Evolutionary conservation across 2,329 filamentous ascomycete species (phyloP).

Genomic region (Botrytis byssoidea): DNA sequence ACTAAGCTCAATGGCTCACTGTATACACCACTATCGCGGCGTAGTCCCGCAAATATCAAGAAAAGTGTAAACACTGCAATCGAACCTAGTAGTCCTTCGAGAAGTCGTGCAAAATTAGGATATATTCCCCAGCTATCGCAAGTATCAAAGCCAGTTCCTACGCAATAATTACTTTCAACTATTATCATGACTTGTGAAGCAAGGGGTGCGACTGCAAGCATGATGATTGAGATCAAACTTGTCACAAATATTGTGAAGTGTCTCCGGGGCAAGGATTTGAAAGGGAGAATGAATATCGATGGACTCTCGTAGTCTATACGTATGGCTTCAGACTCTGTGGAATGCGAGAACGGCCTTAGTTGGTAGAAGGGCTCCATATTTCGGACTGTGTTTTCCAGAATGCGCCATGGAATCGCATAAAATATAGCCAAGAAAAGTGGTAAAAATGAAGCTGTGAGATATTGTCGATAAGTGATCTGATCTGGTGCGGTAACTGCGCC

Average conservation of each 20-base stretch:
- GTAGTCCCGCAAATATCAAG: background rate
- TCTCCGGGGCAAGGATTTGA: background rate
- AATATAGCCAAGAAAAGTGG: slow-evolving; percentile 2
- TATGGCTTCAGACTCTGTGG: background rate
- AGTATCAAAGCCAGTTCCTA: background rate
- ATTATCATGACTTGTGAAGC: background rate
- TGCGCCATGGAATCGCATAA: slow-evolving; percentile 1
- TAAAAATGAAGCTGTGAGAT: slow-evolving; percentile 10
- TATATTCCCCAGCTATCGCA: slow-evolving; percentile 6
- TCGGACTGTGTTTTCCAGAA: slow-evolving; percentile 3
- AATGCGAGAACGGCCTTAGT: background rate
- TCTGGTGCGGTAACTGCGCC: background rate
- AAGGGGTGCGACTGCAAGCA: background rate
- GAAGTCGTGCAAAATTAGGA: background rate
- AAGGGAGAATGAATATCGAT: background rate
- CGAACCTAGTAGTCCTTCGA: background rate
- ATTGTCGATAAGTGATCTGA: background rate
- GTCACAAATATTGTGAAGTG: background rate
- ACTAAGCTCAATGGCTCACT: slow-evolving; percentile 6
- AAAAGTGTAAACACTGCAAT: background rate
- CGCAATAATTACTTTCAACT: background rate
- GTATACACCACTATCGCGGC: background rate
- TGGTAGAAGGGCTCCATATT: slow-evolving; percentile 7
- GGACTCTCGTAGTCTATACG: background rate
- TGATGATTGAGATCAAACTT: background rate